Evolutionary conservation across 2,329 filamentous ascomycete genomes (phyloP).

Genomic region (Paecilomyces variotii): DNA sequence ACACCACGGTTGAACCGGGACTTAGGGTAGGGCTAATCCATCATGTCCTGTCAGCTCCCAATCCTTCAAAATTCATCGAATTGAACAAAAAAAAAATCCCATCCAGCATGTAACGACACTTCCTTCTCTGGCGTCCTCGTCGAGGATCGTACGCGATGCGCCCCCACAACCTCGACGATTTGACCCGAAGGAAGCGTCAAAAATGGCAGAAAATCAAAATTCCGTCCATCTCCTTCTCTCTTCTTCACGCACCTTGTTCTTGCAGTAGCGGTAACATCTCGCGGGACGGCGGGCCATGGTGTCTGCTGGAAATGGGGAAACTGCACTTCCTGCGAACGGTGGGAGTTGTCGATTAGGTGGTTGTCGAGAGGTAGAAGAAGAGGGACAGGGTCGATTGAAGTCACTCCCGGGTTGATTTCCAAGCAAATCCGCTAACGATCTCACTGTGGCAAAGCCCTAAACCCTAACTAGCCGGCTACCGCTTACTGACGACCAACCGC

Average conservation of each 20-base stretch:
- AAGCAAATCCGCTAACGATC: conserved; percentile 32
- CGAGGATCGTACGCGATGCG: not conserved
- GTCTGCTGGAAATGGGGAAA: conserved; percentile 49
- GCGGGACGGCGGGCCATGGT: conserved; percentile 99
- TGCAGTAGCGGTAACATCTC: conserved; percentile 99
- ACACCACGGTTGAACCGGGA: conserved; percentile 99
- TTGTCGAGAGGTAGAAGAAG: conserved; percentile 27
- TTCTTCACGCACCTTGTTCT: conserved; percentile 84
- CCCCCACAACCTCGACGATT: conserved; percentile 21
- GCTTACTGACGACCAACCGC: not conserved
- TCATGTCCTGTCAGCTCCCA: not conserved
- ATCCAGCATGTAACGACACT: not conserved
- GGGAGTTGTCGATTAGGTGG: conserved; percentile 24
- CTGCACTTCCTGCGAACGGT: conserved; percentile 43
- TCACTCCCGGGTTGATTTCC: conserved; percentile 33
- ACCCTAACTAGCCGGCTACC: conserved; percentile 21
- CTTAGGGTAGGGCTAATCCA: conserved; percentile 86
- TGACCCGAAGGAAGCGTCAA: conserved; percentile 18
- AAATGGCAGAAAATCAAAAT: conserved; percentile 9
- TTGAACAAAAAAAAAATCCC: not conserved
- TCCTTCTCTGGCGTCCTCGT: not conserved
- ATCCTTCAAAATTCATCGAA: not conserved
- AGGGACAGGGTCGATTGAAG: conserved; percentile 17
- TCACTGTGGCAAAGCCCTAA: conserved; percentile 35
- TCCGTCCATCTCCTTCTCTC: not conserved